phyloP scores from a whole-genome alignment of 2,329 filamentous ascomycete species.

The Aspergillus texensis region DNA sequence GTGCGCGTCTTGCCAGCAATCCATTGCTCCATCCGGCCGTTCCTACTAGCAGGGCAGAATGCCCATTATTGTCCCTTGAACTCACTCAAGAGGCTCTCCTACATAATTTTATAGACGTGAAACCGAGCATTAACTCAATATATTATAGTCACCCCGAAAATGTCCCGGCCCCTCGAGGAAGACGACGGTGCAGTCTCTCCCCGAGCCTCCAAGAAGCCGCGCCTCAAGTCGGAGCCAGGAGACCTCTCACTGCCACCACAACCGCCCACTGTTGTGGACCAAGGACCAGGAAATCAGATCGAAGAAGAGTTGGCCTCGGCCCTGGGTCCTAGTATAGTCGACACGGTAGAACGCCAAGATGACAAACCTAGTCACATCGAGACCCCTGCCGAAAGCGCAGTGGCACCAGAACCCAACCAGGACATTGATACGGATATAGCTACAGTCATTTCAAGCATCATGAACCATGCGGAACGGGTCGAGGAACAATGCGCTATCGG shows the following conservation, averaged over 20 bases:
- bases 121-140: constrained; percentile 8
- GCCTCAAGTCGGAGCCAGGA: constrained; percentile 35
- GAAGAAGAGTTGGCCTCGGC: constrained; percentile 42
- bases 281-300: constrained; percentile 35
- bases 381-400: constrained; percentile 18
- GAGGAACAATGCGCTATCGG: constrained; percentile 43
- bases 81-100: neutral
- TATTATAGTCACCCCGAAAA: constrained; percentile 30
- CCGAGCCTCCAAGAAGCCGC: constrained; percentile 44
- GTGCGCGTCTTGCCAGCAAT: neutral
- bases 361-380: constrained; percentile 27
- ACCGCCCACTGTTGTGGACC: constrained; percentile 24
- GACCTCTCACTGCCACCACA: constrained; percentile 24
- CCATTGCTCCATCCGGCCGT: neutral
- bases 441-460: constrained; percentile 46
- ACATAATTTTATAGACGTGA: neutral
- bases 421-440: constrained; percentile 39
- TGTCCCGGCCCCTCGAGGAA: constrained; percentile 39
- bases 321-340: constrained; percentile 33
- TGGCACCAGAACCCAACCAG: constrained; percentile 25
- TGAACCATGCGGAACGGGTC: constrained; percentile 46
- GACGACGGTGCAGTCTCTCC: constrained; percentile 36
- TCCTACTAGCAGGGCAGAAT: neutral
- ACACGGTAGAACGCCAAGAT: constrained; percentile 28
- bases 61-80: constrained; percentile 1